These are phyloP conservation scores for Schrenkiella parvula DNA, from an alignment of 345 rosid genomes.

Conservation along the genomic window DNA sequence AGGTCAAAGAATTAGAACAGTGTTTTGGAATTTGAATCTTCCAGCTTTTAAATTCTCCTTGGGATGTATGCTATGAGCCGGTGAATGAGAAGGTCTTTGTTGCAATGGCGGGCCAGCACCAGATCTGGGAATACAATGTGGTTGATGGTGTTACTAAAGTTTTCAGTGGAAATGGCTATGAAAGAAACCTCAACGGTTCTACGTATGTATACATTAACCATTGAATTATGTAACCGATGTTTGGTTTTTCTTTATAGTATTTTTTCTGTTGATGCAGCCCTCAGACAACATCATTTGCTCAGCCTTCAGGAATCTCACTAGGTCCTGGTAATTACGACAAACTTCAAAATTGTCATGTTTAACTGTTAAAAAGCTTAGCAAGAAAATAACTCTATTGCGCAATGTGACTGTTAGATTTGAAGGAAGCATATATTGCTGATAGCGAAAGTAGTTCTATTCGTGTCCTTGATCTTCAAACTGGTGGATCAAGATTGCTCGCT, in stretches of 20 bases:
- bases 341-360: neutral
- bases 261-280: conserved; percentile 46
- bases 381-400: neutral
- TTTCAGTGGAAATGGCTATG: conserved; percentile 91
- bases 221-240: neutral
- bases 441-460: conserved; percentile 98
- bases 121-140: conserved; percentile 81
- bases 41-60: conserved; percentile 93
- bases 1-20: neutral
- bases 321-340: conserved; percentile 51
- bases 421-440: conserved; percentile 76
- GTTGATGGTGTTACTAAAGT: conserved; percentile 60
- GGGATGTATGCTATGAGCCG: conserved; percentile 86
- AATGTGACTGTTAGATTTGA: conserved; percentile 43
- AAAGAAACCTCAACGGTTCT: conserved; percentile 88
- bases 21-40: conserved; percentile 7
- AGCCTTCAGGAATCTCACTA: conserved; percentile 86
- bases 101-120: conserved; percentile 99
- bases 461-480: conserved; percentile 73
- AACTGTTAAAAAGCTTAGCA: neutral
- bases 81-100: conserved; percentile 67
- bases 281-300: conserved; percentile 76
- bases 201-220: conserved; percentile 38
- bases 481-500: conserved; percentile 79
- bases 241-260: neutral